Base-by-base conservation (phyloP, 225 moss, liverwort and hornwort species). In the Sphagnum contortum region DNA sequence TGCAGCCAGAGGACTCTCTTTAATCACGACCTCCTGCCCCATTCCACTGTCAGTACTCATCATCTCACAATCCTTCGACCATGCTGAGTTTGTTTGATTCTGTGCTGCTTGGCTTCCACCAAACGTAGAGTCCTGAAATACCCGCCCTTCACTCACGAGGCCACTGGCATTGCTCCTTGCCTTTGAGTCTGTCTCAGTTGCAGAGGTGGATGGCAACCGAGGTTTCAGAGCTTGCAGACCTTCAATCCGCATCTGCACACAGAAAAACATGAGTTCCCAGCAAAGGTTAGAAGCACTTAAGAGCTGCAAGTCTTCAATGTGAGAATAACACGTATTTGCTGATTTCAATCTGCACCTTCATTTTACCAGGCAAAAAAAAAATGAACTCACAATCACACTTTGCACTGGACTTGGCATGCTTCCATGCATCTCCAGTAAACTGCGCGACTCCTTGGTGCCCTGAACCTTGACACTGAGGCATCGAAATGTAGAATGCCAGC, bases 401-500 rank as follows among this genome's bases (percentile, higher is more conserved):
- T 93, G 89, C 61, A 98, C 76, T 12, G 89, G 86, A 74, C 82
- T 84, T 71, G 85, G 75, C 61, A 14, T 87, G 57, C 77, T 72
- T 71, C 74, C 67, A 8, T 71, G 68, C 46, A 64, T 75, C 47
- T 68, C 62, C 63, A 71, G 55, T 61, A 67, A 66, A 68, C 79
- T 74, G 12, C 68, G 68, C 51, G 70, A 66, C 64, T 81, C 79
- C 70, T 88, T 83, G n/a, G 83, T 76, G 60, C 98, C 91, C 60
- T 70, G 77, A 47, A 91, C 98, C 73, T 81, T 85, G 63, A 98
- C 76, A 62, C 87, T 85, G 55, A 91, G 76, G 77, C 89, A 86
- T 55, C 93, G 93, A 72, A 98, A 98, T 60, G 96, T 98, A 64
- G 90, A 87, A 83, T 92, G 90, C 96, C 96, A 98, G 68, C 87